phyloP scores from a whole-genome alignment of 1,139 yeast species.

The Suhomyces bokatorum region DNA sequence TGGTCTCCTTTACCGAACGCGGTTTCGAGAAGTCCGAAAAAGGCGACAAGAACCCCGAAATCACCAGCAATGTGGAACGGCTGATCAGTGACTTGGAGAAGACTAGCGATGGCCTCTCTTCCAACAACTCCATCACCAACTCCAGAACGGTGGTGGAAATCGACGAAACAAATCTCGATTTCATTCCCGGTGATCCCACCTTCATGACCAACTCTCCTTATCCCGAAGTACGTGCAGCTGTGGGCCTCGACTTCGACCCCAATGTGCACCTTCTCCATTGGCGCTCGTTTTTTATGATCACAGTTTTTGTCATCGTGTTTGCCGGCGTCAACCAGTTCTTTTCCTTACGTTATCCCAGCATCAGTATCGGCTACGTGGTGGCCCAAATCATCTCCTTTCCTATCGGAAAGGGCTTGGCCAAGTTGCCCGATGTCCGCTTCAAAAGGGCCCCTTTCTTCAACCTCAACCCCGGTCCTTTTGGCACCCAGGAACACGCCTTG shows the following conservation, averaged over 20 bases:
- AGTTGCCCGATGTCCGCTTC: slow-evolving; percentile 26
- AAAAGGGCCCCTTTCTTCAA: slow-evolving; percentile 23
- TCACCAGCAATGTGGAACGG: slow-evolving; percentile 8
- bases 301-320: slow-evolving; percentile 21
- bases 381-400: slow-evolving; percentile 28
- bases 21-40: slow-evolving; percentile 8
- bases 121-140: not conserved
- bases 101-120: slow-evolving; percentile 4
- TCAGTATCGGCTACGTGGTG: slow-evolving; percentile 25
- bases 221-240: slow-evolving; percentile 25
- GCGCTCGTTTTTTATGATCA: slow-evolving; percentile 19
- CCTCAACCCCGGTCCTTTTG: slow-evolving; percentile 37
- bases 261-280: slow-evolving; percentile 20
- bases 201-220: slow-evolving; percentile 26
- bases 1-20: slow-evolving; percentile 8
- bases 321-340: slow-evolving; percentile 29
- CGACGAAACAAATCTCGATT: slow-evolving; percentile 15
- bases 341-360: slow-evolving; percentile 25
- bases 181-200: slow-evolving; percentile 31
- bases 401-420: slow-evolving; percentile 21
- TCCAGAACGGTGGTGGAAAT: slow-evolving; percentile 12
- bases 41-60: slow-evolving; percentile 3
- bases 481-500: slow-evolving; percentile 24
- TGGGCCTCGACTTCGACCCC: slow-evolving; percentile 16
- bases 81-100: slow-evolving; percentile 8